These are phyloP conservation scores for Linnemannia schmuckeri DNA, from an alignment of 192 early-diverging fungal genomes.

Conservation along the genomic window DNA sequence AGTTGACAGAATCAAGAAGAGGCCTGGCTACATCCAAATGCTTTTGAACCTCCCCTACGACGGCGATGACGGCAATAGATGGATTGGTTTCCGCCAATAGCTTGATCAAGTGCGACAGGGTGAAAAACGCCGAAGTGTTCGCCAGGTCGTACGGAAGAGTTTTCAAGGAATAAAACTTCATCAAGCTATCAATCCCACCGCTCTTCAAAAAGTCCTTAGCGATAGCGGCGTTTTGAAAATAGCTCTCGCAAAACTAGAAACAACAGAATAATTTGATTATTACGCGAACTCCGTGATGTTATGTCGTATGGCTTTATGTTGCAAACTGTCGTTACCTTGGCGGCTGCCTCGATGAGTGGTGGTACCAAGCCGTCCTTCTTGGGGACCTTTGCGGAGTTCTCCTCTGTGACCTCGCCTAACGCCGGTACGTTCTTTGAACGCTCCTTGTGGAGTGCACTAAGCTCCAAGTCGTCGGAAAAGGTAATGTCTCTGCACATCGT, in stretches of 20 bases:
- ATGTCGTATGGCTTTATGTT: background rate
- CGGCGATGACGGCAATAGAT: constrained; percentile 60
- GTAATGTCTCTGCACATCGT: constrained; percentile 68
- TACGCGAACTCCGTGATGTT: background rate
- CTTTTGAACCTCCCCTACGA: constrained; percentile 65
- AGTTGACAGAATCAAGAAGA: constrained; percentile 59
- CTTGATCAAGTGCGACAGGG: constrained; percentile 78
- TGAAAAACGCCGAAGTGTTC: constrained; percentile 69
- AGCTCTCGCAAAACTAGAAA: constrained; percentile 81
- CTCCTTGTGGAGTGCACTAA: constrained; percentile 32
- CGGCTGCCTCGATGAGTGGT: constrained; percentile 74
- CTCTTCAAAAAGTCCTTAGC: constrained; percentile 77
- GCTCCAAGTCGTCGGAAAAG: constrained; percentile 62
- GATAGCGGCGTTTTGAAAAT: constrained; percentile 84
- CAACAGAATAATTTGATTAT: background rate
- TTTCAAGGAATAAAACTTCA: constrained; percentile 74
- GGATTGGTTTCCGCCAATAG: constrained; percentile 76
- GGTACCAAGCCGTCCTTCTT: constrained; percentile 66
- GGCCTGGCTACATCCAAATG: constrained; percentile 58
- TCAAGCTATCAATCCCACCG: constrained; percentile 70
- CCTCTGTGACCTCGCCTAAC: constrained; percentile 29
- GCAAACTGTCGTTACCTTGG: constrained; percentile 59
- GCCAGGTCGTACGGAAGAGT: constrained; percentile 82
- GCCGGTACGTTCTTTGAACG: constrained; percentile 22
- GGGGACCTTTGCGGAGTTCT: constrained; percentile 58